Evolutionary conservation across 2,329 filamentous ascomycete genomes (phyloP), one percentile per base, ranked within the genome.

Genomic region (Penicillium sp.): DNA sequence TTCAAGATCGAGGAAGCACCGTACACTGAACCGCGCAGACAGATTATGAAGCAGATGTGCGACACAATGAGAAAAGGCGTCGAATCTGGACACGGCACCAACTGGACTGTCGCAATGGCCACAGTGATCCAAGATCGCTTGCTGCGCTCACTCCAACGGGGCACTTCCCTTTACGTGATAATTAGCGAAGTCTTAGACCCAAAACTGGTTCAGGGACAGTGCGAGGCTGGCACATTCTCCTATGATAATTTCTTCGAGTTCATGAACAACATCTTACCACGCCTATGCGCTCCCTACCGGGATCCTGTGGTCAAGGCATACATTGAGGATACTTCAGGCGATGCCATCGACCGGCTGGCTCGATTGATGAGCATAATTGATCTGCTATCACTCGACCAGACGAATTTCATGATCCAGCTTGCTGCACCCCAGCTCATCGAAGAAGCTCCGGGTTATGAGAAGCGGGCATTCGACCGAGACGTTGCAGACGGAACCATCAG

Each of bases 101-200:
- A 78, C 19, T 88, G 85, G 85, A 87, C 83, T 16, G 78, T 84
- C 23, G 82, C 84, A n/a, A 86, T 87, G 78, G 85, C 84, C n/a
- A 82, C 86, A 45, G 84, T 87, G 59, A 82, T 88, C 44, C 80
- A 84, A 47, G 81, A 81, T 50, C 86, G 86, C 64, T 75, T 88
- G 25, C 69, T 87, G 39, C 80, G 82, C 29, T 79, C 86, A 58
- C 71, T 87, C 50, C 83, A 81, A 65, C 79, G 81, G 23, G 84
- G 83, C 6, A 86, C 86, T 67, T 84, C 83, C 5, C 81, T 87
- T 69, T 78, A 87, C 65, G 81, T 79, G 15, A 72, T 86, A 55
- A 84, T 88, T 48, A 82, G 81, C 21, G 84, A 87, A 60, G 81
- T 82, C 1, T 71, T 88, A 25, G 85, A 88, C 61, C 80, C 83